phyloP scores from a whole-genome alignment of 495 filamentous ascomycete genomes.

The Xanthoparmelia taractica region DNA sequence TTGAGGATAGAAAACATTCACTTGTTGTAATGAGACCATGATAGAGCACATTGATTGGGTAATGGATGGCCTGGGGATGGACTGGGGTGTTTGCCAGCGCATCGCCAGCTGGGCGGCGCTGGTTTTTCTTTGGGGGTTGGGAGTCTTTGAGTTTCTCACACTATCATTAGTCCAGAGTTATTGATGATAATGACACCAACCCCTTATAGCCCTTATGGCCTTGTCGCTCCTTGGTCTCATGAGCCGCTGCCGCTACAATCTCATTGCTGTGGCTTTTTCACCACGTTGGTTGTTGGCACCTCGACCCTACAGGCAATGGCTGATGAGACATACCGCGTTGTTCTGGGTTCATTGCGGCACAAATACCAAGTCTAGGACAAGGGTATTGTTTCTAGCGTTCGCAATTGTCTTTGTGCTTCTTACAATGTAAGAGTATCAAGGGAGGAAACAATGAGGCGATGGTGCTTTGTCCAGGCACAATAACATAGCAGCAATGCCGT shows the following conservation, averaged over 20 bases:
- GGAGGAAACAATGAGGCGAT: not conserved
- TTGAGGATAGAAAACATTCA: slow-evolving; percentile 1
- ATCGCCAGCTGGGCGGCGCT: slow-evolving; percentile 4
- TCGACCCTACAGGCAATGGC: not conserved
- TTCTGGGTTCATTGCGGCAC: not conserved
- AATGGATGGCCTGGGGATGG: not conserved
- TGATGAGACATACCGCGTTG: not conserved
- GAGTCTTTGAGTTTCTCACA: slow-evolving; percentile 2
- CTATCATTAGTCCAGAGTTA: slow-evolving; percentile 3
- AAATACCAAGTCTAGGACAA: not conserved
- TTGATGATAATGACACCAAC: not conserved
- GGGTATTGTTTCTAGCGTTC: not conserved
- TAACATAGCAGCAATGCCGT: not conserved
- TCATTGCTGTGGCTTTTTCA: not conserved
- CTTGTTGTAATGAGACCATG: slow-evolving; percentile 3
- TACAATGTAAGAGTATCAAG: not conserved
- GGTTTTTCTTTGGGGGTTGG: slow-evolving; percentile 1
- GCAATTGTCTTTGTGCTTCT: not conserved
- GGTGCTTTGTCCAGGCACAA: not conserved
- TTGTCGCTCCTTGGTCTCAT: not conserved
- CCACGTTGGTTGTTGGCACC: not conserved
- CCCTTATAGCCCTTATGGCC: not conserved
- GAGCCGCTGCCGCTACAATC: not conserved
- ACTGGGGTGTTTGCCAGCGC: not conserved
- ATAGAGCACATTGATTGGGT: not conserved